Base-by-base conservation (phyloP, 2,329 filamentous ascomycete species). In the Alternaria angustiovoidea region DNA sequence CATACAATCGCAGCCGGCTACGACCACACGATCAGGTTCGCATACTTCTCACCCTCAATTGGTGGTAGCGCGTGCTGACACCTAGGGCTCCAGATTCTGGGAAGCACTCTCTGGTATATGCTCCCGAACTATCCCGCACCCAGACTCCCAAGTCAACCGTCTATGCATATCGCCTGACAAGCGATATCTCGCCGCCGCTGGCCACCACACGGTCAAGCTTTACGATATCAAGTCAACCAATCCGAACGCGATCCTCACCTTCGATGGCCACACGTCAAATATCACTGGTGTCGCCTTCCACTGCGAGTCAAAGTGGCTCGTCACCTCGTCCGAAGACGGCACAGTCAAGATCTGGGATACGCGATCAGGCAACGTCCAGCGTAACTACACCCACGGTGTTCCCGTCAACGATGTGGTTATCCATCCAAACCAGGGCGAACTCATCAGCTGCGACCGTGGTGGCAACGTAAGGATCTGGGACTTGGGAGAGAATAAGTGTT, bases 201-300 rank as follows among this genome's bases (percentile, higher is more conserved):
- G 89, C 26, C 87, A 89, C 69, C 92, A 94, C 79, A 93, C 91
- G 52, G 93, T 99, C 75, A 98, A 98, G 82, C 91, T 99, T 59
- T 99, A 96, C 83, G 95, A 99, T 75, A 97, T 98, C 83, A 97
- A 97, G 76, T 97, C 93, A 16, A 94, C 93, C n/a, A 98, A 98
- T 73, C 94, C 95, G 2, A 95, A 94, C 67, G 91, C 95, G 1
- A 86, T 98, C 24, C 88, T 98, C 73, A 94, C 91, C 20, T 98
- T 99, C 73, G 94, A 98, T 77, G 95, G 95, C 42, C 95, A 99
- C 81, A 95, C 92, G 12, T 93, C 90, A 68, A 99, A 99, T 74
- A 90, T 99, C 76, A 99, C 95, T 0, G 95, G 95, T 43, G 92
- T 99, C 47, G 94, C 94, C 11, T 99, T 99, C 78, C 95, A 99